These are phyloP conservation scores for Phytophthora crassamura DNA, from an alignment of 352 stramenopile species.

Conservation along the genomic window DNA sequence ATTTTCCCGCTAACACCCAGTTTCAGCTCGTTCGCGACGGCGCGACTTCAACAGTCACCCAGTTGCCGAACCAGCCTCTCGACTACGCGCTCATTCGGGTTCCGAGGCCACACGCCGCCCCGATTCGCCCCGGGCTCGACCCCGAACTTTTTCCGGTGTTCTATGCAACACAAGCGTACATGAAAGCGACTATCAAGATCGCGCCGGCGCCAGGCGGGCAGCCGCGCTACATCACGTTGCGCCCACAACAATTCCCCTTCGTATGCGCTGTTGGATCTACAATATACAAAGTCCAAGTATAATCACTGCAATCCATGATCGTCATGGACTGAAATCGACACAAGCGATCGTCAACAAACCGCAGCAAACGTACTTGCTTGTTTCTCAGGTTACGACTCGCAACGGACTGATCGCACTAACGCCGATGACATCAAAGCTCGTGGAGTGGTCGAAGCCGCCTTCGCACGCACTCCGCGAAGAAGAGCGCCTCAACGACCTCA, in stretches of 20 bases:
- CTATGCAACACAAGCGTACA: neutral
- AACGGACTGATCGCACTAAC: too few relatives aligned
- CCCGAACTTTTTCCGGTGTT: neutral
- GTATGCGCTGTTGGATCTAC: too few relatives aligned
- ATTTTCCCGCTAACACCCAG: neutral
- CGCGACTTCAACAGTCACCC: neutral
- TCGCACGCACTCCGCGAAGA: too few relatives aligned
- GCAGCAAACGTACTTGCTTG: too few relatives aligned
- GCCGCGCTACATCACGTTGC: slow-evolving; percentile 2
- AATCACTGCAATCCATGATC: slow-evolving; percentile 26
- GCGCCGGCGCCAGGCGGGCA: neutral
- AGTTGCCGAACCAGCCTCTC: neutral
- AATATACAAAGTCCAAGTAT: slow-evolving; percentile 33
- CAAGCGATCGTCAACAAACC: too few relatives aligned
- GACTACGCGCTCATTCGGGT: too few relatives aligned
- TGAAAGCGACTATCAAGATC: neutral
- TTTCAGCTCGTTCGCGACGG: slow-evolving; percentile 15
- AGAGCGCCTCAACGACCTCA: too few relatives aligned
- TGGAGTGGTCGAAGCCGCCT: too few relatives aligned
- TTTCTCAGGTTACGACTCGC: too few relatives aligned
- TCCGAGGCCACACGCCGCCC: too few relatives aligned
- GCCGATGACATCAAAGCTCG: too few relatives aligned
- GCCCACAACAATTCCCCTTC: slow-evolving; percentile 4
- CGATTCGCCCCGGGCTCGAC: too few relatives aligned
- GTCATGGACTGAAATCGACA: neutral